Percentiles rank a stretch among this genome's conserved stretches.
These are phyloP conservation scores for Periglandula ipomoeae DNA, from an alignment of 2,329 filamentous ascomycete genomes.

Conservation along the genomic window DNA sequence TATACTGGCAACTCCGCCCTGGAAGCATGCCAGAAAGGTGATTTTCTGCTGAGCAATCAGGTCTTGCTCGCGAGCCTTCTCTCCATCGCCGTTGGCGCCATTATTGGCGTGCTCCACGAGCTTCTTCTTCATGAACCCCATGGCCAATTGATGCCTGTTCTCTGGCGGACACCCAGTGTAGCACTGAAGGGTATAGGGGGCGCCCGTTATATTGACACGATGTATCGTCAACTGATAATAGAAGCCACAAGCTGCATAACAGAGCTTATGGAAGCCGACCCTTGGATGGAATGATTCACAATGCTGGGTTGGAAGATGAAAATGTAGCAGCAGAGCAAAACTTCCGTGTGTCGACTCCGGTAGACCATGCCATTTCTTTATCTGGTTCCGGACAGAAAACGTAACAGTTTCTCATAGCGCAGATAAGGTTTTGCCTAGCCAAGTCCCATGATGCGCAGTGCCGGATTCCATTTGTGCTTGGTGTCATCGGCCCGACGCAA, in stretches of 20 bases:
- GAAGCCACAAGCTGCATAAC: neutral
- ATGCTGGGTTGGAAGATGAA: too few species aligned
- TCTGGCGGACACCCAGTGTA: neutral
- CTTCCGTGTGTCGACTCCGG: neutral
- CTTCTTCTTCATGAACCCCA: constrained; percentile 4
- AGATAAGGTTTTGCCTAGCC: constrained; percentile 2
- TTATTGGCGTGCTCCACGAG: neutral
- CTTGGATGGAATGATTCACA: neutral
- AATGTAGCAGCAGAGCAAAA: neutral
- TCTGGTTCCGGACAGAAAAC: neutral
- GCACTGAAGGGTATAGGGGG: neutral
- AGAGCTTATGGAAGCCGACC: neutral
- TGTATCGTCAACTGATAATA: neutral
- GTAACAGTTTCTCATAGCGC: too few species aligned
- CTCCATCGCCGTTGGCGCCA: neutral
- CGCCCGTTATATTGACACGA: neutral
- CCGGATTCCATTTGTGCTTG: neutral
- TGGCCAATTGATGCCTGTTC: neutral
- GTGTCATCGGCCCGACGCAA: constrained; percentile 5
- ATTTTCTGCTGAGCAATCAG: constrained; percentile 16
- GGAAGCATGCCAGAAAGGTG: constrained; percentile 34
- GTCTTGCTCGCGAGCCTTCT: neutral
- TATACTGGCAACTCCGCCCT: constrained; percentile 43
- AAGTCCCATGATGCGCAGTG: neutral
- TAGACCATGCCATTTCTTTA: neutral